These are phyloP conservation scores for Carpinus viminea DNA, from an alignment of 306 rosid genomes.

Conservation along the genomic window DNA sequence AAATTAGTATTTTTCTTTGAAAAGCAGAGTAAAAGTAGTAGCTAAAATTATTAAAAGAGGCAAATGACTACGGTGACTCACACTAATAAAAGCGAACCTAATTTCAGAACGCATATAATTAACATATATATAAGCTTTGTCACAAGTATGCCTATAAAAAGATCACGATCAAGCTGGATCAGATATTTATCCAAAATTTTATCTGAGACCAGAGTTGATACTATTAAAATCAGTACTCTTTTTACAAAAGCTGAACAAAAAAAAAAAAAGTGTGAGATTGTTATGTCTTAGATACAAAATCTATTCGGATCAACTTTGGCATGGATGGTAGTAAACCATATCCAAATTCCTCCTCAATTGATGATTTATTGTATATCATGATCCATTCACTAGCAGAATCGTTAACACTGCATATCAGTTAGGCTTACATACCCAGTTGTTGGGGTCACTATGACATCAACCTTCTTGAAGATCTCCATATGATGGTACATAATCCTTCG, in stretches of 20 bases:
- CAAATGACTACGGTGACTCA: background rate
- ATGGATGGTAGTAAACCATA: background rate
- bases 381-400: constrained; percentile 15
- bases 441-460: constrained; percentile 91
- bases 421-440: constrained; percentile 82
- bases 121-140: constrained; percentile 4
- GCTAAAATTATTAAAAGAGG: background rate
- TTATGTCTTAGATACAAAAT: background rate
- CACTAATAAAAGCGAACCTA: background rate
- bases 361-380: background rate
- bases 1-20: background rate
- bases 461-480: constrained; percentile 89
- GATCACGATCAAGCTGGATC: background rate
- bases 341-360: background rate
- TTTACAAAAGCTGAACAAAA: background rate
- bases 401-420: constrained; percentile 7
- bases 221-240: background rate
- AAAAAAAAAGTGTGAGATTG: background rate
- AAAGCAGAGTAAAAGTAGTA: background rate
- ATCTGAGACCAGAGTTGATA: background rate
- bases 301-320: background rate
- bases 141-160: background rate
- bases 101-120: background rate
- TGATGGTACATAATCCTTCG: constrained; percentile 86
- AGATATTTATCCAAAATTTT: background rate